phyloP scores from a whole-genome alignment of 2,329 filamentous ascomycete genomes.

The Diaporthe capsici region DNA sequence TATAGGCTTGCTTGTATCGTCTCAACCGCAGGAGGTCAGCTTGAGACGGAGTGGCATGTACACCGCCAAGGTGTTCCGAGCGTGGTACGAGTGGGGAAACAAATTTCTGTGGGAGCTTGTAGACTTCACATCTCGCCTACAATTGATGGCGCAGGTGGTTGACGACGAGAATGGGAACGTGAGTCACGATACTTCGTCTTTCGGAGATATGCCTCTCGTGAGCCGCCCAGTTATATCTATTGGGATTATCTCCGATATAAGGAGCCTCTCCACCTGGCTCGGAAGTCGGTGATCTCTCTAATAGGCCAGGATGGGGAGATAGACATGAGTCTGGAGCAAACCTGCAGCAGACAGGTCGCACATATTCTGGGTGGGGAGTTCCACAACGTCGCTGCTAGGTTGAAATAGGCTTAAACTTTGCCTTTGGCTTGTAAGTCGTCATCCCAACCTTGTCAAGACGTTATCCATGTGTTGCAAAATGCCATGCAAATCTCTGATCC shows the following conservation, averaged over 20 bases:
- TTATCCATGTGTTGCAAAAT: neutral
- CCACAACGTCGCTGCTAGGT: constrained; percentile 16
- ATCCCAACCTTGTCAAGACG: constrained; percentile 29
- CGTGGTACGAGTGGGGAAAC: constrained; percentile 49
- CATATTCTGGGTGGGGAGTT: neutral
- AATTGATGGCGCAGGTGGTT: neutral
- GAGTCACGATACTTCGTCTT: too few species aligned
- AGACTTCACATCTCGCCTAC: neutral
- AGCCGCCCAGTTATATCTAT: neutral
- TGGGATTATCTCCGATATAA: neutral
- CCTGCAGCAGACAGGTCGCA: neutral
- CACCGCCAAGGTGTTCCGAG: constrained; percentile 46
- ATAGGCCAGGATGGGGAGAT: neutral
- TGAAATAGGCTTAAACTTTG: constrained; percentile 8
- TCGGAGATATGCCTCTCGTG: neutral
- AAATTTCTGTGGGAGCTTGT: neutral
- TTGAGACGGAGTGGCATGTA: constrained; percentile 48
- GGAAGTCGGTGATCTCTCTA: constrained; percentile 3
- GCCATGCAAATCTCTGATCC: neutral
- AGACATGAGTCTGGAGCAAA: neutral
- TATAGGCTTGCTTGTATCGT: constrained; percentile 71
- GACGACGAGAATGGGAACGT: too few species aligned
- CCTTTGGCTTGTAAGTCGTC: neutral
- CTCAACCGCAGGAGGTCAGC: constrained; percentile 68
- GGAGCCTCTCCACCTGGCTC: neutral